Base-by-base conservation (phyloP, 257 asterid species). In the Verbena officinalis region DNA sequence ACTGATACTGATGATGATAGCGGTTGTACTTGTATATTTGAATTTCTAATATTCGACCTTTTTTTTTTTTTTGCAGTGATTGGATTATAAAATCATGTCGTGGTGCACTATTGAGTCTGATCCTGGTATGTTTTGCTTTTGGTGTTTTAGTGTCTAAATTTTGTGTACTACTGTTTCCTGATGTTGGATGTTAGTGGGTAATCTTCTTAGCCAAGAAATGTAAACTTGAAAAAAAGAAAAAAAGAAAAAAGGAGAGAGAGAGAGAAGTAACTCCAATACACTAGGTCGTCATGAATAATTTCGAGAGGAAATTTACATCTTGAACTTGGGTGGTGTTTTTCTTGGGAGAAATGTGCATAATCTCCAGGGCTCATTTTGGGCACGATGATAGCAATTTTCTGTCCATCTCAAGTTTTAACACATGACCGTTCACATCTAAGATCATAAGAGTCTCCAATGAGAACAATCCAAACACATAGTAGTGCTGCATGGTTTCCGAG, bases 51-150 rank as follows among this genome's bases (percentile, higher is more conserved):
- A 51, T 70, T 36, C 44, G 22, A 53, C 9, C 9, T 52, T 72
- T 9, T 3, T 45, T 36, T 73, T 55, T 56, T 70, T 75, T 36
- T 36, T 36, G 40, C 87, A 81, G 90, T 56, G 43, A 34, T 62
- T 64, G 74, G 76, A 52, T 56, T 50, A 14, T 21, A 55, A 68
- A 75, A 72, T 38, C 79, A 94, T 94, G 99, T 94, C 99, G 65
- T 94, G 98, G 96, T 94, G 99, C 83, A 94, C 99, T 39, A 90
- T 94, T 23, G 99, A 94, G 80, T 94, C 99, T 50, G 97, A 94
- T 82, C 99, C 99, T 34, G 99, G 99, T 94, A 79, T 57, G 82
- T 55, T 62, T 59, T 60, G 21, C 10, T 42, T 53, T 21, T 55
- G 39, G 11, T 12, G 23, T 46, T 71, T 43, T 48, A 17, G 10